Base-by-base conservation (phyloP, 495 filamentous ascomycete species). In the Aspergillus wentii region DNA sequence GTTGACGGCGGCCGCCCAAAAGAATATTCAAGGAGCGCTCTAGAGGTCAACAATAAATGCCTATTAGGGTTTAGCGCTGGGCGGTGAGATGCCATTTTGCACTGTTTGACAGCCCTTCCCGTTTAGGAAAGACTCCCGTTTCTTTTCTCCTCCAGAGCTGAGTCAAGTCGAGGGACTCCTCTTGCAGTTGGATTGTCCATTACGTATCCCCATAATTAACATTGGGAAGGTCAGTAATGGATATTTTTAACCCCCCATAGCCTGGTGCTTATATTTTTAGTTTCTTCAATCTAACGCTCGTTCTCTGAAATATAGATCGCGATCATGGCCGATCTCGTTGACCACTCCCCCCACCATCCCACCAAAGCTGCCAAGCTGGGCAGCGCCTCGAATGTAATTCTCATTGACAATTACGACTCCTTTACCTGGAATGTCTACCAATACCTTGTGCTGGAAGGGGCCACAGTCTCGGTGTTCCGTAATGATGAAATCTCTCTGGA, bases 371-470 rank as follows among this genome's bases (percentile, higher is more conserved):
- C 81, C 32, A 75, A 78, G 35, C 64, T 95, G 19, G 57, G 78
- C 14, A 87, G 72, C 32, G 91, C 91, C 17, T 82, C 82, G 22
- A 97, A 97, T 68, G 77, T 99, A 18, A 78, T 99, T 38, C 69
- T 99, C 40, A 94, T 99, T 51, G 92, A 97, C 68, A 99, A 99
- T 68, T 99, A 96, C 61, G 92, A 99, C 64, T 96, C 91, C 0
- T 99, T 97, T 53, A 95, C 91, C 43, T 97, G 88, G 86, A 98
- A 97, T 56, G 88, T 99, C 41, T 96, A 95, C 61, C 94, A 99
- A 58, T 99, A 96, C 51, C 75, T 99, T 3, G 85, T 90, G 1
- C 80, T 96, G 5, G 92, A 97, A 64, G 92, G 92, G 26, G 92
- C 92, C 17, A 82, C 65, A 0, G 90, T 96, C 27, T 85, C 80